phyloP scores from a whole-genome alignment of 768 basidiomycete genomes.

The Mycena polygramma region DNA sequence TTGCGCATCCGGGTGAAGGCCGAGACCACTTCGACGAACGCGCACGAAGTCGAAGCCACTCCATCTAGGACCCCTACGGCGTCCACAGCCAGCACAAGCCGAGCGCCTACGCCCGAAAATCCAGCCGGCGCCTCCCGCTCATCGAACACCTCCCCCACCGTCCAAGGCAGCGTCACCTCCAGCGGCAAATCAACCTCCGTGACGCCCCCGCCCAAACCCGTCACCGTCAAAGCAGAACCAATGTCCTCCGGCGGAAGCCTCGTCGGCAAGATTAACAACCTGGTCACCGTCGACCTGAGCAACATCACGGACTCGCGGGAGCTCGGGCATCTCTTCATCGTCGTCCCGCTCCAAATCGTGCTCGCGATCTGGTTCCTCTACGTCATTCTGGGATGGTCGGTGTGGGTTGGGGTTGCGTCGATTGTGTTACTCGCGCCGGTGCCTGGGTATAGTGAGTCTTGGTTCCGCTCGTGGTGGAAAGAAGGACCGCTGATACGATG shows the following conservation, averaged over 20 bases:
- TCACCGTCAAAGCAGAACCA: conserved; percentile 25
- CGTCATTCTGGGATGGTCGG: conserved; percentile 35
- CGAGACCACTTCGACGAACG: conserved; percentile 35
- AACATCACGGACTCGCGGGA: conserved; percentile 25
- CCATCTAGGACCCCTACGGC: not conserved
- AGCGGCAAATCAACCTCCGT: conserved; percentile 23
- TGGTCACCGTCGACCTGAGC: conserved; percentile 71
- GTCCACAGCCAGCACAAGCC: conserved; percentile 5
- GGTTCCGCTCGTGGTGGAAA: not conserved
- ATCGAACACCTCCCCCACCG: conserved; percentile 15
- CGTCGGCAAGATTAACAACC: conserved; percentile 82
- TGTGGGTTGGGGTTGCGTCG: conserved; percentile 28
- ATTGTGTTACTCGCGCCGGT: conserved; percentile 58
- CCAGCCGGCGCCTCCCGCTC: not conserved
- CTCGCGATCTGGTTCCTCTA: conserved; percentile 62
- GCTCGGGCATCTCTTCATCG: conserved; percentile 15
- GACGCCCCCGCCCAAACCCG: conserved; percentile 1
- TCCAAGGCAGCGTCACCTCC: conserved; percentile 13
- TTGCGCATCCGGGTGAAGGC: conserved; percentile 76
- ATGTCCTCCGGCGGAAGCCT: conserved; percentile 54
- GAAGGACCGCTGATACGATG: too few relatives aligned
- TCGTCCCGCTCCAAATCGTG: conserved; percentile 41
- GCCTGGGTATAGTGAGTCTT: conserved; percentile 61
- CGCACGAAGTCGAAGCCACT: not conserved
- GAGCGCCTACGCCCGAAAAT: conserved; percentile 1